phyloP scores from a whole-genome alignment of 2,329 filamentous ascomycete genomes.

The Sarocladium brachiariae region DNA sequence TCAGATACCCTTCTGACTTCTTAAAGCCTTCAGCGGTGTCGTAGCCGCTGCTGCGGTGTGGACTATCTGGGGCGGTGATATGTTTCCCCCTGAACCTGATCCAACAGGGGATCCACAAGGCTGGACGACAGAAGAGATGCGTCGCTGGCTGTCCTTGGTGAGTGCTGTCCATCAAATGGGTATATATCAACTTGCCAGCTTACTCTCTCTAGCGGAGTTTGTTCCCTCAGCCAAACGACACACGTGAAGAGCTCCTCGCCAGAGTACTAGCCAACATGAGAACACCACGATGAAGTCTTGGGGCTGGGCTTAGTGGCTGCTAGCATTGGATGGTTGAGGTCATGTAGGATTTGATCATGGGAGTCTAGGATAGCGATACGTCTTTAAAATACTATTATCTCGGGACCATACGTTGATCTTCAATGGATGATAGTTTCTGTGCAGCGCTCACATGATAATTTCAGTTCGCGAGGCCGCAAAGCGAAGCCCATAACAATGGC shows the following conservation, averaged over 20 bases:
- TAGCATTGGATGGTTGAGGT: background rate
- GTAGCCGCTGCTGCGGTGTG: slow-evolving; percentile 76
- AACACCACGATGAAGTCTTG: background rate
- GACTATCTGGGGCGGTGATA: slow-evolving; percentile 77
- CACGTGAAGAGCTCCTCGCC: slow-evolving; percentile 39
- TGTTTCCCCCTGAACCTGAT: slow-evolving; percentile 70
- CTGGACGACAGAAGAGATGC: slow-evolving; percentile 77
- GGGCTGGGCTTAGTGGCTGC: no score
- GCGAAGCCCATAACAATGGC: no score
- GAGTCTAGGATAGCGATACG: no score
- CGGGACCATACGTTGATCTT: no score
- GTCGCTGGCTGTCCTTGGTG: slow-evolving; percentile 75
- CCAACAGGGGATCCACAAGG: slow-evolving; percentile 64
- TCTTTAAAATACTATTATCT: no score
- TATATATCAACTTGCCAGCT: slow-evolving; percentile 10
- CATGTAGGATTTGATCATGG: no score
- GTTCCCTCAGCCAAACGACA: slow-evolving; percentile 35
- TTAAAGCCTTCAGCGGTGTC: slow-evolving; percentile 68
- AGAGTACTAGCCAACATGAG: slow-evolving; percentile 42
- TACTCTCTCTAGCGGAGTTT: slow-evolving; percentile 34
- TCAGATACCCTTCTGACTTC: background rate
- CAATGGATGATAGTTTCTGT: no score
- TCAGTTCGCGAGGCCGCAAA: no score
- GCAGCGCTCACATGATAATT: no score
- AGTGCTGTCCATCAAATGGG: slow-evolving; percentile 11